phyloP scores from a whole-genome alignment of 2,329 filamentous ascomycete genomes.

The Penicillium sp. region DNA sequence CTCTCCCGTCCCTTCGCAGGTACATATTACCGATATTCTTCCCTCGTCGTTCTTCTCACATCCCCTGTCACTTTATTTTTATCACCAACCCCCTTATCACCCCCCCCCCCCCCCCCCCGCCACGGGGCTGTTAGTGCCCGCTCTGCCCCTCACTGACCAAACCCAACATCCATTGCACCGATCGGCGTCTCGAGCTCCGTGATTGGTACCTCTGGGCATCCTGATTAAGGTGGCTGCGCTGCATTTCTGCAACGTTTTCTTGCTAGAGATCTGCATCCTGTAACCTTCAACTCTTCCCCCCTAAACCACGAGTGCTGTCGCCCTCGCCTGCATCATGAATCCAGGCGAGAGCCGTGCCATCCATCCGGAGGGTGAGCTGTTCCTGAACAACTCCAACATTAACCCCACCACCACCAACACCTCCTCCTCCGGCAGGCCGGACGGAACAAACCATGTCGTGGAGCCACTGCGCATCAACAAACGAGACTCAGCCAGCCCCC shows the following conservation, averaged over 20 bases:
- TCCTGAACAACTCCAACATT: constrained; percentile 52
- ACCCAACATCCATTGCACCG: constrained; percentile 3
- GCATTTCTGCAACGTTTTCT: constrained; percentile 7
- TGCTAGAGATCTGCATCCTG: not conserved
- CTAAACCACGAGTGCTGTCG: not conserved
- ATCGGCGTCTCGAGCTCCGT: constrained; percentile 20
- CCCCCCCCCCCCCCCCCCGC: not conserved
- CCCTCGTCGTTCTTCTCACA: not conserved
- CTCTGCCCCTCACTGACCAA: constrained; percentile 13
- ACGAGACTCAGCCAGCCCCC: constrained; percentile 65
- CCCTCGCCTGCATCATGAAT: constrained; percentile 41
- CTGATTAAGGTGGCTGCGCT: constrained; percentile 4
- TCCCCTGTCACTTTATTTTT: constrained; percentile 5
- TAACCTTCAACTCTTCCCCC: not conserved
- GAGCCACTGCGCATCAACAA: constrained; percentile 86
- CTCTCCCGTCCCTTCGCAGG: not conserved
- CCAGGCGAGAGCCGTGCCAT: constrained; percentile 55
- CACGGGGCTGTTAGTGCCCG: constrained; percentile 9
- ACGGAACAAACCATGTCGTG: constrained; percentile 54
- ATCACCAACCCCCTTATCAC: not conserved
- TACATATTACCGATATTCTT: not conserved
- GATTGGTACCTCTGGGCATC: constrained; percentile 11
- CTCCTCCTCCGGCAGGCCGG: constrained; percentile 1
- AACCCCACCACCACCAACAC: constrained; percentile 62
- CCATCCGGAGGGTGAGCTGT: constrained; percentile 81